A percentile compares a stretch with the other conserved stretches of the same genome.
Evolutionary conservation across 495 filamentous ascomycete species (phyloP).

Genomic region (Poronia punctata): DNA sequence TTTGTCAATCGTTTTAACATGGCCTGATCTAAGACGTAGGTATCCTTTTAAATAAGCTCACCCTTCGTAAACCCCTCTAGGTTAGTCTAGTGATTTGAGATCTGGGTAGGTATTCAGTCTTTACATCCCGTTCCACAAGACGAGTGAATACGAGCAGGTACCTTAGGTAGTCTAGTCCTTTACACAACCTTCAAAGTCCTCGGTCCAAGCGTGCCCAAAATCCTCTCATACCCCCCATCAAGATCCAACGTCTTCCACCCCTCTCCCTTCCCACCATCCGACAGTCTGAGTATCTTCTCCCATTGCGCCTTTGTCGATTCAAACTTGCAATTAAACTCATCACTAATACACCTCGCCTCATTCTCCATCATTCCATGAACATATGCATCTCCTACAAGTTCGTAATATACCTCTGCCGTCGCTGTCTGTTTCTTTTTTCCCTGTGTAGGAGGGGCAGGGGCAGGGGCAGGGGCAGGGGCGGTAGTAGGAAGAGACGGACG

Average conservation of each 20-base stretch:
- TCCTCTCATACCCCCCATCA: conserved; percentile 10
- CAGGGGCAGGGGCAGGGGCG: conserved; percentile 4
- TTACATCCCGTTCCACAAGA: too few species aligned
- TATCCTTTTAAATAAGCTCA: too few species aligned
- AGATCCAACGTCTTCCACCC: conserved; percentile 12
- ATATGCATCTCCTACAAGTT: conserved; percentile 18
- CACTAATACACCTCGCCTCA: conserved; percentile 17
- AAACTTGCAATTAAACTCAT: conserved; percentile 10
- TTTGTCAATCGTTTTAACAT: too few species aligned
- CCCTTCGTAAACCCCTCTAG: too few species aligned
- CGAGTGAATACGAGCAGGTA: too few species aligned
- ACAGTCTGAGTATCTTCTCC: conserved; percentile 5
- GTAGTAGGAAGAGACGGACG: conserved; percentile 11
- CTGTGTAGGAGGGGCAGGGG: background rate
- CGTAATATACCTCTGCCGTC: conserved; percentile 1
- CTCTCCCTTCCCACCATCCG: conserved; percentile 10
- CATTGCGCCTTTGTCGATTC: conserved; percentile 10
- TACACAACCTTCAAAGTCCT: too few species aligned
- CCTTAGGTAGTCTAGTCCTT: too few species aligned
- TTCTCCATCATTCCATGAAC: conserved; percentile 25
- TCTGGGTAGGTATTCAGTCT: too few species aligned
- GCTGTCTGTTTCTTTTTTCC: background rate
- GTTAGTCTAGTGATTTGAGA: too few species aligned
- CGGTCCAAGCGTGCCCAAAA: conserved; percentile 10
- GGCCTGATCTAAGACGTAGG: too few species aligned